Percentiles rank a stretch among this genome's conserved stretches.
Evolutionary conservation across 441 rosid genomes (phyloP).

Genomic region (Populus hybrid): DNA sequence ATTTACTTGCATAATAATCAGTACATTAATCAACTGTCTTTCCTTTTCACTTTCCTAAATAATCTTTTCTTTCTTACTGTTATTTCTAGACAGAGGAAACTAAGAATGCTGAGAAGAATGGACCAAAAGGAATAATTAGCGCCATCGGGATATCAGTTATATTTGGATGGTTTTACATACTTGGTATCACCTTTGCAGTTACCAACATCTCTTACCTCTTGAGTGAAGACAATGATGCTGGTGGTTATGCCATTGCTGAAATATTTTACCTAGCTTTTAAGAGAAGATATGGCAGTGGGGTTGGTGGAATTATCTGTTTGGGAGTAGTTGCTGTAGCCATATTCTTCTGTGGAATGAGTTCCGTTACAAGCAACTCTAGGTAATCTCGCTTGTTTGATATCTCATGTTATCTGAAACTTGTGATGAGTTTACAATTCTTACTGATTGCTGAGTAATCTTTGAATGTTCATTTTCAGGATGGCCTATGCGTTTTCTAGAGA

Average conservation of each 20-base stretch:
- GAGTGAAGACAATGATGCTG: slow-evolving; percentile 74
- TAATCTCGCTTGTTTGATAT: slow-evolving; percentile 11
- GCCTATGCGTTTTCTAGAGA: slow-evolving; percentile 98
- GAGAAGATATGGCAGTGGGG: slow-evolving; percentile 81
- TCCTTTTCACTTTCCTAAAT: not conserved
- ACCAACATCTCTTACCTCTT: slow-evolving; percentile 74
- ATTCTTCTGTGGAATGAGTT: slow-evolving; percentile 99
- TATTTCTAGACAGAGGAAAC: slow-evolving; percentile 91
- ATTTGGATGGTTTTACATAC: slow-evolving; percentile 94
- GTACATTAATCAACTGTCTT: not conserved
- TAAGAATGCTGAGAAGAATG: slow-evolving; percentile 75
- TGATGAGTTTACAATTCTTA: not conserved
- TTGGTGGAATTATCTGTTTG: slow-evolving; percentile 82
- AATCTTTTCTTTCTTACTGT: not conserved
- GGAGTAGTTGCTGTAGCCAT: slow-evolving; percentile 84
- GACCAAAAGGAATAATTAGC: slow-evolving; percentile 87
- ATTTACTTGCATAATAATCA: not conserved
- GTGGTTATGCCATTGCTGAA: slow-evolving; percentile 92
- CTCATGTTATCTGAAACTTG: not conserved
- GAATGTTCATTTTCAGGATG: slow-evolving; percentile 53
- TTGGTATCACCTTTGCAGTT: slow-evolving; percentile 86
- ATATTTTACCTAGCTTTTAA: slow-evolving; percentile 84
- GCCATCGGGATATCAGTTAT: slow-evolving; percentile 84
- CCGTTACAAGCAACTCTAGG: slow-evolving; percentile 98
- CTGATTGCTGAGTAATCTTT: not conserved